These are phyloP conservation scores for Debaryomyces sp. DNA, from an alignment of 1,139 yeast species.

Conservation along the genomic window DNA sequence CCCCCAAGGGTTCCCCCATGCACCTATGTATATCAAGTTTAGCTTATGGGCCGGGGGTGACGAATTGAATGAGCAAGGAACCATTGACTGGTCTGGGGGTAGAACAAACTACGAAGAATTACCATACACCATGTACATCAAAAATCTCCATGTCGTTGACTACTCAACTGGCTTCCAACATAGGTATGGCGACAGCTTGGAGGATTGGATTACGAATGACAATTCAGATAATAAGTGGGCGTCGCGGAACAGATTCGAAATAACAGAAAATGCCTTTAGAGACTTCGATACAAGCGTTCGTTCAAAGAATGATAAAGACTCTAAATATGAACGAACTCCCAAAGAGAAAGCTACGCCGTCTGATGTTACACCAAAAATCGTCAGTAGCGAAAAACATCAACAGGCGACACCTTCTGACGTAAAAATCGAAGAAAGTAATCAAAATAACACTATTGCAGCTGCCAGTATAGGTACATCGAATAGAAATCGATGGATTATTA, in stretches of 20 bases:
- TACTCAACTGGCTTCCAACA: slow-evolving; percentile 35
- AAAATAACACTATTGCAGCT: neutral
- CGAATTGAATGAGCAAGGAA: slow-evolving; percentile 33
- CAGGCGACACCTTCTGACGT: neutral
- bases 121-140: slow-evolving; percentile 41
- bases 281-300: neutral
- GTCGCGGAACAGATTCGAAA: slow-evolving; percentile 4
- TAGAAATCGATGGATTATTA: neutral
- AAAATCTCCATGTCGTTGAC: slow-evolving; percentile 32
- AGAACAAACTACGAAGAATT: slow-evolving; percentile 31
- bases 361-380: neutral
- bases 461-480: neutral
- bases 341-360: neutral
- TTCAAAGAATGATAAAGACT: neutral
- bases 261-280: neutral
- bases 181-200: slow-evolving; percentile 28
- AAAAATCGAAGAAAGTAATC: neutral
- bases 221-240: slow-evolving; percentile 12
- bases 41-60: slow-evolving; percentile 52
- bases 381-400: neutral
- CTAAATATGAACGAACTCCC: neutral
- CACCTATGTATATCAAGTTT: slow-evolving; percentile 43
- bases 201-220: slow-evolving; percentile 18
- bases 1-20: slow-evolving; percentile 36
- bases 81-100: slow-evolving; percentile 50